Conservation (phyloP, 169 alveolate species). For the Perkinsus chesapeaki region DNA sequence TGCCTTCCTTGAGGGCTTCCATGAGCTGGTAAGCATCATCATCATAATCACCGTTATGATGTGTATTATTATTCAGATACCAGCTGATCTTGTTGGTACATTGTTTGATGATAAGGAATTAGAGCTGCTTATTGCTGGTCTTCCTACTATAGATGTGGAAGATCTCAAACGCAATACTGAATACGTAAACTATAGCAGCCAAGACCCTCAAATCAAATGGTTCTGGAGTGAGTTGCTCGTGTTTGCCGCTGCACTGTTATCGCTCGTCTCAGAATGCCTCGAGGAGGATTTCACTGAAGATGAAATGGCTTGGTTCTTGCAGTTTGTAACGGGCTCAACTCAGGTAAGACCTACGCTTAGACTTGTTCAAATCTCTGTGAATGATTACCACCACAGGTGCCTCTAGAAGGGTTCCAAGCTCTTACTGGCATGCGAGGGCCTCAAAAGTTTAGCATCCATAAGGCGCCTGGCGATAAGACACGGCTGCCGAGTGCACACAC, state of each 20-base stretch:
- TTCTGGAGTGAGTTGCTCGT: slow-evolving; percentile 54
- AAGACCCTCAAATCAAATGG: slow-evolving; percentile 79
- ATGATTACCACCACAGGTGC: slow-evolving; percentile 71
- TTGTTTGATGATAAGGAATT: slow-evolving; percentile 92
- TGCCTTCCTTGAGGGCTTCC: slow-evolving; percentile 94
- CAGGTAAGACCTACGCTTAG: not conserved
- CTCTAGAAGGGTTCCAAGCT: slow-evolving; percentile 96
- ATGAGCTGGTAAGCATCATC: slow-evolving; percentile 67
- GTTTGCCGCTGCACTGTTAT: not conserved
- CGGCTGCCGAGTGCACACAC: slow-evolving; percentile 98
- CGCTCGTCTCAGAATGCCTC: slow-evolving; percentile 22
- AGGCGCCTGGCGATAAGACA: slow-evolving; percentile 73
- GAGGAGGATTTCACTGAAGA: not conserved
- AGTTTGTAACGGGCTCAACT: slow-evolving; percentile 88
- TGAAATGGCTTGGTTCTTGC: slow-evolving; percentile 29
- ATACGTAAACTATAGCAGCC: slow-evolving; percentile 81
- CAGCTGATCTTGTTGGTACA: slow-evolving; percentile 48
- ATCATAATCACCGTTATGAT: not conserved
- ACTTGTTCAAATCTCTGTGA: slow-evolving; percentile 23
- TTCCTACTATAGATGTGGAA: slow-evolving; percentile 89
- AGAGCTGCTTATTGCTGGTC: slow-evolving; percentile 89
- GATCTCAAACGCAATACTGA: slow-evolving; percentile 89
- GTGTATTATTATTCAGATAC: not conserved
- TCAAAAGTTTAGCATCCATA: slow-evolving; percentile 89
- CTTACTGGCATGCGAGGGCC: slow-evolving; percentile 98